Percentiles rank a stretch among this genome's conserved stretches.
phyloP scores from a whole-genome alignment of 768 basidiomycete species.

The Suillus paluster region DNA sequence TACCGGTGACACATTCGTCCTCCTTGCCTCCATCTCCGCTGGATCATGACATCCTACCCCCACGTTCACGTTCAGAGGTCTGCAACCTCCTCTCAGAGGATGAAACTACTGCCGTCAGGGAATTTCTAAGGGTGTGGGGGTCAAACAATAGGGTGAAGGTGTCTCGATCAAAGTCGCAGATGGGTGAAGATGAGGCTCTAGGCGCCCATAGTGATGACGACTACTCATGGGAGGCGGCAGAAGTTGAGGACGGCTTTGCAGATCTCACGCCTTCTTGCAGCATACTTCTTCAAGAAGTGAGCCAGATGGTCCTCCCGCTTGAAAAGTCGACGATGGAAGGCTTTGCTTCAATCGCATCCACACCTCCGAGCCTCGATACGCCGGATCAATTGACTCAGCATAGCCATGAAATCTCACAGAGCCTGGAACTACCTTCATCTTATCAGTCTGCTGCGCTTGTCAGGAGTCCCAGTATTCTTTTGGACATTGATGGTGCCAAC shows the following conservation, averaged over 20 bases:
- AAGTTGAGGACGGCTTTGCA: constrained; percentile 6
- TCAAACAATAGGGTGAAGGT: constrained; percentile 13
- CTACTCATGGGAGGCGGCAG: constrained; percentile 20
- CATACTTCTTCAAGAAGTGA: constrained; percentile 35
- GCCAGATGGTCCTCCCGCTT: constrained; percentile 32
- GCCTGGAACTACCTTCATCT: not conserved
- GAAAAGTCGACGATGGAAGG: not conserved
- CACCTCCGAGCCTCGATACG: not conserved
- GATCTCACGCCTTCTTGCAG: constrained; percentile 27
- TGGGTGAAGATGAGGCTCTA: constrained; percentile 4
- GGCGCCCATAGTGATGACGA: constrained; percentile 11
- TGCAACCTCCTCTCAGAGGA: constrained; percentile 13
- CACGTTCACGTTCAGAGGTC: constrained; percentile 7
- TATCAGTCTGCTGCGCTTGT: not conserved
- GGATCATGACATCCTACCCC: not conserved
- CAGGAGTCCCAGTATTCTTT: not conserved
- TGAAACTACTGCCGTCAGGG: constrained; percentile 18
- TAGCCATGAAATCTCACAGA: not conserved
- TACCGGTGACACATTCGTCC: not conserved
- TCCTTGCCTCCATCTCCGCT: not conserved
- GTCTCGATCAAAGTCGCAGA: constrained; percentile 14
- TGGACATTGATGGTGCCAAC: not conserved
- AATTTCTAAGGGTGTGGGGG: constrained; percentile 21
- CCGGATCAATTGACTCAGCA: not conserved
- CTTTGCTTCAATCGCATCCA: not conserved